Base-by-base conservation (phyloP, 208 protist genomes). In the Trypanosoma cruzi region DNA sequence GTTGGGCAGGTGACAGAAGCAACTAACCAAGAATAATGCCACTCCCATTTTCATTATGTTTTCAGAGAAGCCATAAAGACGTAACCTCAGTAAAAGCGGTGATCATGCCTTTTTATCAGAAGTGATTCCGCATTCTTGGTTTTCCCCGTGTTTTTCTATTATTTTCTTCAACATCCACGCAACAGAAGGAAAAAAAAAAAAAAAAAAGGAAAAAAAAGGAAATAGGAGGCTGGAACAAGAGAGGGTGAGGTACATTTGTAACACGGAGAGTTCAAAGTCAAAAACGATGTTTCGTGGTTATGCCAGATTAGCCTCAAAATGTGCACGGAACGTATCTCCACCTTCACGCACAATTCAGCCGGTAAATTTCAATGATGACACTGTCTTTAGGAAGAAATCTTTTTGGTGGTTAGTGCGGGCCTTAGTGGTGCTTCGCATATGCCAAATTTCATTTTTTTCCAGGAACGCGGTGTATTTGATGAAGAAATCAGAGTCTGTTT, bases 381-480 rank as follows among this genome's bases (percentile, higher is more conserved):
- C 79, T 36, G 78, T 82, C 24, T 96, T 90, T 80, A 71, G 79
- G 52, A 58, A 88, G 36, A 83, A 84, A 53, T 90, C 88, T 7
- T 61, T 80, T 18, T 91, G 75, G 78, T 84, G 86, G 59, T 77
- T 96, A n/a, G 52, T 94, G 55, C 90, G 93, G 69, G 81, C 88
- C 2, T 75, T 96, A 34, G 57, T 79, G 44, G 71, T 96, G 34
- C 81, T 96, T 22, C 81, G 82, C 24, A 42, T 94, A 40, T 96
- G 90, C 71, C 82, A 78, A 57, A 71, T 93, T 63, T 37, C 69
- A 32, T 88, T 69, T 37, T 31, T 98, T 8, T 85, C 92, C 10
- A 79, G 73, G 58, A 92, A 96, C 71, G 88, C 87, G 6, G 88
- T 94, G 7, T 60, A 52, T 22, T 54, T 97, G 31, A 86, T 96